phyloP scores from a whole-genome alignment of 805 yeast species.

The Starmerella roubikii region DNA sequence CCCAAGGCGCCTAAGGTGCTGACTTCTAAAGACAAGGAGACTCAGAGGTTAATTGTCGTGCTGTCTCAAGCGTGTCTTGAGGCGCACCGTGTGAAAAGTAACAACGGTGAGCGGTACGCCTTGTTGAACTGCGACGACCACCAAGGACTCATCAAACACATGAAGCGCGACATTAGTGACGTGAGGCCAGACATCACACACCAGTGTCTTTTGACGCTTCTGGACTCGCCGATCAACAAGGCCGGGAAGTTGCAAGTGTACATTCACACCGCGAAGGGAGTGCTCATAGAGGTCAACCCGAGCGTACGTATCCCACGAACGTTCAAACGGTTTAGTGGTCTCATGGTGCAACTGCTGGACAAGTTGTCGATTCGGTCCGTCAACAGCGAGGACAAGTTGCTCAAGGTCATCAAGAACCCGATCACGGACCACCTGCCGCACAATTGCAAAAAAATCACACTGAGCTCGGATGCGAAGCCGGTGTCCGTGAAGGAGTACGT shows the following conservation, averaged over 20 bases:
- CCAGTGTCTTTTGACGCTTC: constrained; percentile 83
- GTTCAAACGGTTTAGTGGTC: constrained; percentile 90
- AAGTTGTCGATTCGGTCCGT: constrained; percentile 87
- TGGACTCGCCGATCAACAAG: constrained; percentile 96
- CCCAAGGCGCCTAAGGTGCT: constrained; percentile 78
- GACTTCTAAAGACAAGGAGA: constrained; percentile 69
- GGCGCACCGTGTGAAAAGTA: constrained; percentile 68
- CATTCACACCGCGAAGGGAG: constrained; percentile 90
- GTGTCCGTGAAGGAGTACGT: constrained; percentile 82
- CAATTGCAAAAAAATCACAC: constrained; percentile 84
- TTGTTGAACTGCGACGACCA: constrained; percentile 95
- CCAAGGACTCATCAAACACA: constrained; percentile 84
- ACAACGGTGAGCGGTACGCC: constrained; percentile 86
- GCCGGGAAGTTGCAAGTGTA: constrained; percentile 95
- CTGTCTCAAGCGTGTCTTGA: constrained; percentile 90
- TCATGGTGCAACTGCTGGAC: constrained; percentile 93
- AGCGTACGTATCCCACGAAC: constrained; percentile 96
- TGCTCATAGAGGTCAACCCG: constrained; percentile 89
- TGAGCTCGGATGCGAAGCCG: constrained; percentile 84
- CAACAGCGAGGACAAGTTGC: constrained; percentile 83
- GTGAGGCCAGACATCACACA: constrained; percentile 99
- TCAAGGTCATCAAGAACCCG: constrained; percentile 92
- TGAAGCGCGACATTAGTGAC: constrained; percentile 95
- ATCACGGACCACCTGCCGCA: constrained; percentile 94
- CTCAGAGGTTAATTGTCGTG: constrained; percentile 86